Conservation (phyloP, 257 asterid genomes). For the Prunella vulgaris region DNA sequence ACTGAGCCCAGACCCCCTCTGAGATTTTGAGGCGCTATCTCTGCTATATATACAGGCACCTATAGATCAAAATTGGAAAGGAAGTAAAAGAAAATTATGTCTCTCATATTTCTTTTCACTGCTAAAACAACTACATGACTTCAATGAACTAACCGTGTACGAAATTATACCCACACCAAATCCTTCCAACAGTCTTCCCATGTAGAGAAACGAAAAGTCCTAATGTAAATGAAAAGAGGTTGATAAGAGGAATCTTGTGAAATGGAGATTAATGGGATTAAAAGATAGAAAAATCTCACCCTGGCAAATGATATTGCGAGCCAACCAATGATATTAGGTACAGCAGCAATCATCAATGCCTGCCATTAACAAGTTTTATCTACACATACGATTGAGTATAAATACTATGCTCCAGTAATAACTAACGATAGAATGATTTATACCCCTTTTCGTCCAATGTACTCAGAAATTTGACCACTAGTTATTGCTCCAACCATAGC, state of each 20-base stretch:
- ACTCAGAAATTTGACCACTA: conserved; percentile 97
- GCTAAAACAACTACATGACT: neutral
- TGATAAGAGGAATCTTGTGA: neutral
- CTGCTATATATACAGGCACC: conserved; percentile 81
- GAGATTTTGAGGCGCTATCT: conserved; percentile 70
- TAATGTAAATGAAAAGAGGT: conserved; percentile 15
- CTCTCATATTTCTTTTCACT: neutral
- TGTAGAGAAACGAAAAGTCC: conserved; percentile 84
- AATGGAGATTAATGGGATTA: neutral
- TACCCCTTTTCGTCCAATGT: conserved; percentile 96
- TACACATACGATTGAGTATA: neutral
- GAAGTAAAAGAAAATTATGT: neutral
- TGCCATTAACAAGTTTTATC: conserved; percentile 29
- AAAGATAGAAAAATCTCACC: conserved; percentile 36
- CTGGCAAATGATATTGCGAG: conserved; percentile 77
- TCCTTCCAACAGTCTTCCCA: conserved; percentile 97
- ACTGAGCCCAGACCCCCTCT: conserved; percentile 66
- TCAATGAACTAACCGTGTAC: conserved; percentile 49
- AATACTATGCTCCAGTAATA: neutral
- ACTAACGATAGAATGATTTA: neutral
- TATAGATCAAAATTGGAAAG: conserved; percentile 6
- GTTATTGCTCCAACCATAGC: conserved; percentile 99
- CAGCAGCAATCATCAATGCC: conserved; percentile 84
- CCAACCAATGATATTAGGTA: conserved; percentile 95
- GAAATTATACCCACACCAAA: conserved; percentile 96